Base-by-base conservation (phyloP, 306 rosid genomes). In the Ammopiptanthus mongolicus region DNA sequence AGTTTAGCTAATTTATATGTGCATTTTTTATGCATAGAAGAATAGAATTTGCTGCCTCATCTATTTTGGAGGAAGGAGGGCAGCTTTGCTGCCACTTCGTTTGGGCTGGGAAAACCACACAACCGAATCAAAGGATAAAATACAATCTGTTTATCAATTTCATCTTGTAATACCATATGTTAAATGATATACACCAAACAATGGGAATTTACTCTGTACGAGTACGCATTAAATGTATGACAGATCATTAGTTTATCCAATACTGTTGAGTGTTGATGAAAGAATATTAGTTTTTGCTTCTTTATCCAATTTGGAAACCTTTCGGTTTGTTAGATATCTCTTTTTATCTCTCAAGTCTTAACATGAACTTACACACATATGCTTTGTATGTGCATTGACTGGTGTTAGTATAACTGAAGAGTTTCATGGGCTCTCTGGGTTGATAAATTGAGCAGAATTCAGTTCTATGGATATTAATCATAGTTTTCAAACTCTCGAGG, bases 231-330 rank as follows among this genome's bases (percentile, higher is more conserved):
- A 37, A 4, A 41, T 28, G 3, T 72, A 15, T 56, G 39, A 33
- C 7, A 52, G 39, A 42, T 42, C 50, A n/a, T 53, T 39, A 48
- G 56, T 41, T 61, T 53, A 33, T 76, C 39, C 56, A 25, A 29
- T 21, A 42, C 39, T 11, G 25, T 21, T 33, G 19, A 42, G 39
- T 11, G 25, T 21, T 33, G 19, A 19, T 28, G 57, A 48, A 74
- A 73, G 80, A 66, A 66, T 5, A 33, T 67, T 78, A 47, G 34
- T 17, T 42, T 18, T 37, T 62, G 42, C 50, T 73, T 19, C 68
- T 23, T 33, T 25, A 59, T 36, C 66, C 37, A 42, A 13, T 50
- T 57, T 47, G 56, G 8, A 71, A 65, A 28, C 23, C 69, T 76
- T 53, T 36, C 10, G 37, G 12, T 58, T 73, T 52, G 37, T 74